Evolutionary conservation across 2,329 filamentous ascomycete species (phyloP).

Genomic region (Penicillium sp.): DNA sequence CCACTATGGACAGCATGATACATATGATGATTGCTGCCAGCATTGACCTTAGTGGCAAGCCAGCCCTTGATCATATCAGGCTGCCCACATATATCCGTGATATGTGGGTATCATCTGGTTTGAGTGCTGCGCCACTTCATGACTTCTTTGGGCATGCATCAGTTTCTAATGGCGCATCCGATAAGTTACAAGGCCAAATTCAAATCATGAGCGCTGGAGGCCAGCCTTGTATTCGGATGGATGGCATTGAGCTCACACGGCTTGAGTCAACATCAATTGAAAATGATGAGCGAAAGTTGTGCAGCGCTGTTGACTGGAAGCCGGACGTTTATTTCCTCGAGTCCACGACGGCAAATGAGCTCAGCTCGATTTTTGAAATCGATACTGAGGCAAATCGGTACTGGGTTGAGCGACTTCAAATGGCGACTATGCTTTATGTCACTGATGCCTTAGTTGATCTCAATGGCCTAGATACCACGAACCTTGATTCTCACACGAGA

Average conservation of each 20-base stretch:
- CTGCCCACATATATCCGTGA: constrained; percentile 35
- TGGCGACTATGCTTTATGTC: constrained; percentile 30
- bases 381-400: constrained; percentile 8
- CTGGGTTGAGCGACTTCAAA: constrained; percentile 27
- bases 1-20: constrained; percentile 38
- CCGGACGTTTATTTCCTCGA: constrained; percentile 25
- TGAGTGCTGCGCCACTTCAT: constrained; percentile 18
- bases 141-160: constrained; percentile 28
- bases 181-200: constrained; percentile 21
- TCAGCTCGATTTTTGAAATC: constrained; percentile 3
- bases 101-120: constrained; percentile 32
- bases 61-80: constrained; percentile 23
- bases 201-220: constrained; percentile 17
- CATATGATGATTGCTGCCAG: constrained; percentile 30
- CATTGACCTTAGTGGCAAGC: constrained; percentile 22
- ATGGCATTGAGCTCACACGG: constrained; percentile 30
- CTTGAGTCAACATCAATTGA: constrained; percentile 22
- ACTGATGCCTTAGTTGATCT: constrained; percentile 28
- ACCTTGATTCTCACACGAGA: constrained; percentile 26
- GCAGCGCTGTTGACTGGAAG: constrained; percentile 29
- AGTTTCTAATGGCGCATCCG: constrained; percentile 4
- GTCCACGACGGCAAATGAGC: constrained; percentile 12
- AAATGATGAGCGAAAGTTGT: constrained; percentile 18
- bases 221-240: constrained; percentile 20
- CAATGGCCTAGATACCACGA: constrained; percentile 8